Conservation (phyloP, 305 asterid genomes). For the Stenogyne calaminthoides region DNA sequence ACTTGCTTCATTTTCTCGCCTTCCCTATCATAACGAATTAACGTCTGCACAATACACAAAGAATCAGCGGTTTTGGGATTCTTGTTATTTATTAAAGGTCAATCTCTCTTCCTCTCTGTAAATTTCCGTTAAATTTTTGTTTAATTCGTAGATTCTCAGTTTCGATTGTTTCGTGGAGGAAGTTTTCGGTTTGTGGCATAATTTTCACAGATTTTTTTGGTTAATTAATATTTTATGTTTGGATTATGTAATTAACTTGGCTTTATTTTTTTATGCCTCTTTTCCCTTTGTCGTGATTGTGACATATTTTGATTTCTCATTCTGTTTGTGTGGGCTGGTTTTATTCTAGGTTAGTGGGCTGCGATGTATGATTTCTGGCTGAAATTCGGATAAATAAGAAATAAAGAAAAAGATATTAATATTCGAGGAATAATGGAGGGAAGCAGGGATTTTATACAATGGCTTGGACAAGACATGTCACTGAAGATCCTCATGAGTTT, state of each 20-base stretch:
- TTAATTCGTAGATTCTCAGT: slow-evolving; percentile 1
- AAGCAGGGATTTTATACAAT: slow-evolving; percentile 56
- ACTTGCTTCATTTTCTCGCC: neutral
- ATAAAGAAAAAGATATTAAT: neutral
- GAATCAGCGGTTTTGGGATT: neutral
- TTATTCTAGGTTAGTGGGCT: slow-evolving; percentile 18
- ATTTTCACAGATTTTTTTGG: neutral
- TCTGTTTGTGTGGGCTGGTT: neutral
- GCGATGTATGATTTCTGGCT: slow-evolving; percentile 19
- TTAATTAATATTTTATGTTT: neutral
- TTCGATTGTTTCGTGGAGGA: neutral
- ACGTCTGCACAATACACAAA: neutral
- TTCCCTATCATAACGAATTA: neutral
- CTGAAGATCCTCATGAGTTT: slow-evolving; percentile 51
- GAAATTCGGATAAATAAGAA: neutral
- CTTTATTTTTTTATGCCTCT: neutral
- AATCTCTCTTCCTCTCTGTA: neutral
- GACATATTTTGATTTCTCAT: slow-evolving; percentile 5
- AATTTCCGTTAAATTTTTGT: neutral
- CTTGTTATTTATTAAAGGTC: neutral
- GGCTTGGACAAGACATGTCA: slow-evolving; percentile 64
- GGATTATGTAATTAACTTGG: neutral
- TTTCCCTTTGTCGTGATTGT: neutral
- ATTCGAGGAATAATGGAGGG: slow-evolving; percentile 39
- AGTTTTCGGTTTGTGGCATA: no score